Evolutionary conservation across 2,329 filamentous ascomycete genomes (phyloP), one percentile per base, ranked within the genome.

Genomic region (Myriangium duriaei): DNA sequence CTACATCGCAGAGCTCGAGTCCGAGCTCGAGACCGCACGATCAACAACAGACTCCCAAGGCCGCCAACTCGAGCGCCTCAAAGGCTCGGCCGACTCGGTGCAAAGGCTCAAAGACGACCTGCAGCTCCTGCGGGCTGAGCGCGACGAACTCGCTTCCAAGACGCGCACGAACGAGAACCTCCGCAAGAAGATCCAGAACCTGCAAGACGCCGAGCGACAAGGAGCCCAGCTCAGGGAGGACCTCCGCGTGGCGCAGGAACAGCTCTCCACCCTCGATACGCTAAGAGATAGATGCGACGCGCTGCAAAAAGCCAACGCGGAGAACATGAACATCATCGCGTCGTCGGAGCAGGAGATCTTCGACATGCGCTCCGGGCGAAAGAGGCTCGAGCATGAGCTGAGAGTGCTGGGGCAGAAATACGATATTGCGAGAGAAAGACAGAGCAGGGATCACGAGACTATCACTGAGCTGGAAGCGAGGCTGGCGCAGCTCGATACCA

Each of bases 261-360:
- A 61, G 30, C 44, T 68, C 4, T 54, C 62, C 37, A 60, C 66
- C 36, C 49, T 67, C 5, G 63, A 69, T 32, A 51, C 49, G 15
- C 49, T 67, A 28, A 60, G 63, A 46, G 62, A 66, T 24, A 49
- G 61, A 11, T 64, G 62, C 35, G 55, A 58, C 17, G 53, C 57
- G 3, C 50, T 69, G 13, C 60, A 67, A 39, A 68, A 67, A 46
- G 64, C 67, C 30, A 67, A 68, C 47, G 64, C 65, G 32, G 66
- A 69, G 47, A 68, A 67, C 43, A 60, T 60, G 37, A 59, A 64
- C 33, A 61, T 66, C 4, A 63, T 69, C 19, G 57, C 64, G 18
- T 67, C 68, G 19, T 63, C 63, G 37, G 66, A 69, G 43, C 64
- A 67, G 41, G 64, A 66, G 33, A 67, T 69, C 45, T 68, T 65